Conservation (phyloP, 176 grass and related monocot species). For the Rhipidocladum racemiflorum region DNA sequence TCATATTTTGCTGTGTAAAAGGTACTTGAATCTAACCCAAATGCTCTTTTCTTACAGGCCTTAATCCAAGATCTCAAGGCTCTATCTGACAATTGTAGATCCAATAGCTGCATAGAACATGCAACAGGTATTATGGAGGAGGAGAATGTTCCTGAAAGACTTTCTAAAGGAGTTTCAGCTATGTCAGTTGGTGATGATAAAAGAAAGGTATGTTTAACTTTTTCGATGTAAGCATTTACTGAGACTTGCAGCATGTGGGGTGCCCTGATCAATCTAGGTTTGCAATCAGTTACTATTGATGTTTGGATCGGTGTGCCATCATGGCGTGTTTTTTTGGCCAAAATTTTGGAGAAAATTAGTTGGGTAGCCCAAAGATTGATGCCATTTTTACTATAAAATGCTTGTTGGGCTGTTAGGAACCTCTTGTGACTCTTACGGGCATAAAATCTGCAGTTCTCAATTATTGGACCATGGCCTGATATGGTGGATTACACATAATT, state of each 20-base stretch:
- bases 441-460: not conserved
- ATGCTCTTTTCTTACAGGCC: conserved; percentile 49
- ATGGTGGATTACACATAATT: no score
- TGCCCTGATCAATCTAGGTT: not conserved
- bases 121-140: conserved; percentile 85
- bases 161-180: conserved; percentile 82
- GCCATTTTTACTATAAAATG: not conserved
- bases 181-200: conserved; percentile 62
- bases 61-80: conserved; percentile 69
- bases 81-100: conserved; percentile 82
- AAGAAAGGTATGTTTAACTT: conserved; percentile 47
- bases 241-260: conserved; percentile 12
- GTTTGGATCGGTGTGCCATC: conserved; percentile 4
- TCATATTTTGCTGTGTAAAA: not conserved
- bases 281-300: not conserved
- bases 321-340: not conserved
- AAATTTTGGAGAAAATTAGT: not conserved
- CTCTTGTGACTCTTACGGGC: not conserved
- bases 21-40: conserved; percentile 12
- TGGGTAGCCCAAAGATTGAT: not conserved
- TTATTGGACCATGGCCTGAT: no score
- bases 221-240: not conserved
- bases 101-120: conserved; percentile 91
- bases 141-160: conserved; percentile 77
- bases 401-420: not conserved